A percentile compares a stretch with the other conserved stretches of the same genome.
Evolutionary conservation across 2,329 filamentous ascomycete genomes (phyloP).

Genomic region (Herpotrichia juniperi): DNA sequence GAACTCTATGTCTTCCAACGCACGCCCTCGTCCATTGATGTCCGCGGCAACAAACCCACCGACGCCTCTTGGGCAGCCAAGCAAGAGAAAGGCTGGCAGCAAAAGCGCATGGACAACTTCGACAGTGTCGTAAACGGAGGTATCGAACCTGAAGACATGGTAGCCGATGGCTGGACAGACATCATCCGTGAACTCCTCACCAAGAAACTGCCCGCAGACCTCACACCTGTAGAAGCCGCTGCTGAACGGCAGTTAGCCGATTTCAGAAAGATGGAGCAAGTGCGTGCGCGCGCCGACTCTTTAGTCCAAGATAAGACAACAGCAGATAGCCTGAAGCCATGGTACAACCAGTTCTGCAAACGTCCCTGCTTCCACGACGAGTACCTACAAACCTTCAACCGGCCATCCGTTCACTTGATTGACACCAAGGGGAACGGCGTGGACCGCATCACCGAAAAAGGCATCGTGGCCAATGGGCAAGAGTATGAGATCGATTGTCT

Average conservation of each 20-base stretch:
- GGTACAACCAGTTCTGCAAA: constrained; percentile 69
- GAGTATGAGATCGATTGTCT: constrained; percentile 58
- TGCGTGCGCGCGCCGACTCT: constrained; percentile 56
- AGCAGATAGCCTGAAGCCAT: constrained; percentile 61
- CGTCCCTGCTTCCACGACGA: constrained; percentile 67
- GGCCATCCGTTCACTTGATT: constrained; percentile 62
- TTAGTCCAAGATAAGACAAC: constrained; percentile 60
- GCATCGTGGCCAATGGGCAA: constrained; percentile 55
- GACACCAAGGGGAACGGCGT: constrained; percentile 64
- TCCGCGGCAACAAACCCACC: constrained; percentile 36
- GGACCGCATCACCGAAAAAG: constrained; percentile 43
- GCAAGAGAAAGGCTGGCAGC: constrained; percentile 56
- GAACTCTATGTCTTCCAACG: constrained; percentile 59
- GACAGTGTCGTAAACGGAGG: constrained; percentile 44
- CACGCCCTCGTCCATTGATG: constrained; percentile 55
- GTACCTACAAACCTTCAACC: constrained; percentile 66
- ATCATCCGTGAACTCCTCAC: constrained; percentile 24
- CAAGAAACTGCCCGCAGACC: constrained; percentile 9
- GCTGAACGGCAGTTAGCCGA: constrained; percentile 29
- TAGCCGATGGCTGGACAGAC: constrained; percentile 58
- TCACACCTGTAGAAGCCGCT: constrained; percentile 20
- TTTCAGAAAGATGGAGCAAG: constrained; percentile 49
- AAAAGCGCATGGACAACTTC: constrained; percentile 54
- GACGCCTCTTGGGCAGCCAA: constrained; percentile 18
- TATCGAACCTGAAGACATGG: constrained; percentile 45